These are phyloP conservation scores for Ogataea angusta DNA, from an alignment of 805 yeast species.

Conservation along the genomic window DNA sequence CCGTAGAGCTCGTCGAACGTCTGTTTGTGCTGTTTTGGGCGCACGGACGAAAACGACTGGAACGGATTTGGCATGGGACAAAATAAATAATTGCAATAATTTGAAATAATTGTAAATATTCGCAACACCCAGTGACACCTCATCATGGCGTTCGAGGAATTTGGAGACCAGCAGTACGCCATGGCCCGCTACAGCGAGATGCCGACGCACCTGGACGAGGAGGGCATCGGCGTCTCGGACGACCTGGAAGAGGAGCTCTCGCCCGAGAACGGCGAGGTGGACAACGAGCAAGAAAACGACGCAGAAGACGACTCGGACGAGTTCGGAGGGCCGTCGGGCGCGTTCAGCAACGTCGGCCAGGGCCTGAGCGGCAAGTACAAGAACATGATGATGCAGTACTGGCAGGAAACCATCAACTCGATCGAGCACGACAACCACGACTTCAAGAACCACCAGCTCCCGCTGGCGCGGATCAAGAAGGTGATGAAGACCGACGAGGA, in stretches of 20 bases:
- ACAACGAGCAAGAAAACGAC: constrained; percentile 34
- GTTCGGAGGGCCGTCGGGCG: constrained; percentile 35
- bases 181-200: constrained; percentile 14
- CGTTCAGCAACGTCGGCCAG: constrained; percentile 78
- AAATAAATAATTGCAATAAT: constrained; percentile 4
- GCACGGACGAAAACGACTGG: constrained; percentile 29
- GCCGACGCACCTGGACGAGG: constrained; percentile 13
- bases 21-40: constrained; percentile 41
- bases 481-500: constrained; percentile 98
- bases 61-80: constrained; percentile 27
- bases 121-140: constrained; percentile 1
- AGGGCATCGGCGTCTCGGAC: constrained; percentile 22
- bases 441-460: constrained; percentile 91
- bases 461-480: constrained; percentile 92
- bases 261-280: constrained; percentile 28
- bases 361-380: constrained; percentile 80
- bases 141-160: constrained; percentile 20
- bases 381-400: constrained; percentile 89
- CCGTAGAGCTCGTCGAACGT: constrained; percentile 83
- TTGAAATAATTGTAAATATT: background rate
- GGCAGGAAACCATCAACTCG: constrained; percentile 93
- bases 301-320: constrained; percentile 38
- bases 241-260: constrained; percentile 29
- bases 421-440: constrained; percentile 88
- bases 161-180: constrained; percentile 15